Evolutionary conservation across 2,329 filamentous ascomycete species (phyloP).

Genomic region (Calonectria montana): DNA sequence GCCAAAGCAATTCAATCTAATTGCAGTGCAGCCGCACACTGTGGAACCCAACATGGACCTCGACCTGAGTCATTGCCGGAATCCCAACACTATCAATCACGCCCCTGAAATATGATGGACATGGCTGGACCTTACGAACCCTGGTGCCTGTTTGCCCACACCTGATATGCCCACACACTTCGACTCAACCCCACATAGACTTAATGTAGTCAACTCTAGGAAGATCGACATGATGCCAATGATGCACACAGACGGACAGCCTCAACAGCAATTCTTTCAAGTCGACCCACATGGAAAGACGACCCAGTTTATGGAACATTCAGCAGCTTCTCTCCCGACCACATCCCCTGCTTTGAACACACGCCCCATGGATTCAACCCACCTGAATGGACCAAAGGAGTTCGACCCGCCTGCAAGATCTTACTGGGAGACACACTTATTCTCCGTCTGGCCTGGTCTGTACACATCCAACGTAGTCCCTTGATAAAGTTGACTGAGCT

Average conservation of each 20-base stretch:
- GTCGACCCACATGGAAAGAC: neutral
- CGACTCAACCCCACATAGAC: neutral
- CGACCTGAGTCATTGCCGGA: slow-evolving; percentile 17
- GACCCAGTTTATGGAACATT: neutral
- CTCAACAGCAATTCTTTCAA: neutral
- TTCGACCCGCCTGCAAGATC: slow-evolving; percentile 32
- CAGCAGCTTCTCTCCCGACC: neutral
- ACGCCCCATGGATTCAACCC: neutral
- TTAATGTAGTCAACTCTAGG: neutral
- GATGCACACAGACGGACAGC: neutral
- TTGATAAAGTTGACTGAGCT: slow-evolving; percentile 35
- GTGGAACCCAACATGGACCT: slow-evolving; percentile 24
- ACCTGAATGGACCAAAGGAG: slow-evolving; percentile 19
- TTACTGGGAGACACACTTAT: slow-evolving; percentile 2
- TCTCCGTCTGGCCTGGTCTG: slow-evolving; percentile 43
- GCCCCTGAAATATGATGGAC: slow-evolving; percentile 23
- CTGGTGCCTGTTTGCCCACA: neutral
- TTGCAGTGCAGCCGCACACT: slow-evolving; percentile 50
- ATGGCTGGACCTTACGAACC: slow-evolving; percentile 16
- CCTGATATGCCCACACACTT: slow-evolving; percentile 23
- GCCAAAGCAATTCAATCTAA: slow-evolving; percentile 47
- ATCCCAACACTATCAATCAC: slow-evolving; percentile 7
- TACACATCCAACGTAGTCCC: slow-evolving; percentile 31
- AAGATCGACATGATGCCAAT: neutral
- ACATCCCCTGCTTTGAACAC: neutral